A percentile compares a stretch with the other conserved stretches of the same genome.
phyloP scores from a whole-genome alignment of 257 asterid species.

The Ophiorrhiza pumila region DNA sequence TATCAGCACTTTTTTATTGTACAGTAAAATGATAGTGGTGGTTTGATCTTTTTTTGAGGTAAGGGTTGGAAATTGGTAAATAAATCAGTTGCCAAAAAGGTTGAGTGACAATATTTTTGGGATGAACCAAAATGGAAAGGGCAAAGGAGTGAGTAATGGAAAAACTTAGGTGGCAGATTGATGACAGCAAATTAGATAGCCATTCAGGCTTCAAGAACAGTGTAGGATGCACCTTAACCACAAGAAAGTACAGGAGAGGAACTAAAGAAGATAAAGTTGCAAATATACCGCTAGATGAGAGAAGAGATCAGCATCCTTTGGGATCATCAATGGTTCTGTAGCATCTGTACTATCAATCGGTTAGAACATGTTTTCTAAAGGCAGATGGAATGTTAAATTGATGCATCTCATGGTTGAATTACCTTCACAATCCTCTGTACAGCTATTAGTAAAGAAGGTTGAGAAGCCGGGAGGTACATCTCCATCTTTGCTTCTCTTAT shows the following conservation, averaged over 20 bases:
- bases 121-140: not conserved
- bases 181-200: not conserved
- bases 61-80: no score
- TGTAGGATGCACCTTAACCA: not conserved
- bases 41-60: no score
- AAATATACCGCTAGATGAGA: constrained; percentile 3
- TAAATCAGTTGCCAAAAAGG: no score
- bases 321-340: constrained; percentile 2
- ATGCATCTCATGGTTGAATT: constrained; percentile 3
- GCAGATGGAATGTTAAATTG: not conserved
- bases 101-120: no score
- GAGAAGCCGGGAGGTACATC: not conserved
- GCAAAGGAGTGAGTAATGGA: no score
- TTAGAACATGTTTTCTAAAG: not conserved
- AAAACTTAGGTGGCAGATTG: not conserved
- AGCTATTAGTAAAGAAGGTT: not conserved
- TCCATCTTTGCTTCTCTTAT: not conserved
- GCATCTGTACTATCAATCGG: not conserved
- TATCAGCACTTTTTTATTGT: no score
- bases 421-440: constrained; percentile 5
- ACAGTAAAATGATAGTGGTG: no score
- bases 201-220: not conserved
- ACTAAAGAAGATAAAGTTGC: not conserved
- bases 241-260: not conserved
- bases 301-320: constrained; percentile 7